A percentile compares a stretch with the other conserved stretches of the same genome.
These are phyloP conservation scores for Eucalyptus tenuipes DNA, from an alignment of 345 rosid genomes.

Conservation along the genomic window DNA sequence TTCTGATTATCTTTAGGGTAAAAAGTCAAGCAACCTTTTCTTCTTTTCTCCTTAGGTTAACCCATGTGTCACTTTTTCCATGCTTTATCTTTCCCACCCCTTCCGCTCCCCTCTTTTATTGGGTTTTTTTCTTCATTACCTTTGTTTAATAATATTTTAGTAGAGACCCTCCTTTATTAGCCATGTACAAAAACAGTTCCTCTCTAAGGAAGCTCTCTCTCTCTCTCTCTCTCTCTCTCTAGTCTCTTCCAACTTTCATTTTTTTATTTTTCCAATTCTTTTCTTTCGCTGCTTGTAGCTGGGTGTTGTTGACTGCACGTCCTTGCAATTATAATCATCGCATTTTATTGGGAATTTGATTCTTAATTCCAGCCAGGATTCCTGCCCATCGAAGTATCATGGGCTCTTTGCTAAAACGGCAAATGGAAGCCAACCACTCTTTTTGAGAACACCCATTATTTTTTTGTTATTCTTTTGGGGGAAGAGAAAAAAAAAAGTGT, in stretches of 20 bases:
- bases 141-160: slow-evolving; percentile 8
- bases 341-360: slow-evolving; percentile 6
- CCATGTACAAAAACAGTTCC: slow-evolving; percentile 56
- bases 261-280: neutral
- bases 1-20: slow-evolving; percentile 20
- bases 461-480: neutral
- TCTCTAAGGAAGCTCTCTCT: slow-evolving; percentile 6
- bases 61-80: slow-evolving; percentile 4
- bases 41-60: slow-evolving; percentile 2
- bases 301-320: neutral
- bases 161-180: slow-evolving; percentile 26
- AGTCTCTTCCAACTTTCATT: neutral
- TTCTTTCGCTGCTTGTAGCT: neutral
- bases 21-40: slow-evolving; percentile 19
- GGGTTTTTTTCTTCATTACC: neutral
- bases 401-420: slow-evolving; percentile 19
- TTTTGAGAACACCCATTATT: neutral
- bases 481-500: neutral
- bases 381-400: slow-evolving; percentile 34
- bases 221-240: neutral
- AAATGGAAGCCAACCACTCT: slow-evolving; percentile 14
- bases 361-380: slow-evolving; percentile 30
- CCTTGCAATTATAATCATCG: slow-evolving; percentile 2
- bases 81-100: neutral
- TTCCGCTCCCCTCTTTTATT: neutral